Percentiles rank a stretch among this genome's conserved stretches.
Evolutionary conservation across 768 basidiomycete genomes (phyloP).

Genomic region (Suillus subluteus): DNA sequence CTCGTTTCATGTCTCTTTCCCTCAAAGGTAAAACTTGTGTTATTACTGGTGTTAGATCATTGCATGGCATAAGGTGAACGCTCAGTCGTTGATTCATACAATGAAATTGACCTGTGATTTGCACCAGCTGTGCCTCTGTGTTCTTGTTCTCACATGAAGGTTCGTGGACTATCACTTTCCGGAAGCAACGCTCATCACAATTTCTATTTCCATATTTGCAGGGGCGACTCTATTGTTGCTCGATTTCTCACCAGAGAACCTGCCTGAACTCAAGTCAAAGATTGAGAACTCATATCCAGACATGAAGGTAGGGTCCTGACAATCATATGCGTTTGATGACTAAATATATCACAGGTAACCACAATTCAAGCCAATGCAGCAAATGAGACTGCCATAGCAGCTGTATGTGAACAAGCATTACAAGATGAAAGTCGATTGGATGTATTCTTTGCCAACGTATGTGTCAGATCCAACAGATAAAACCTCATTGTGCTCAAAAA

Average conservation of each 20-base stretch:
- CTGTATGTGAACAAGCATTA: slow-evolving; percentile 71
- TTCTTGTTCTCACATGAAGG: slow-evolving; percentile 83
- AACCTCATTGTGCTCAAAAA: background rate
- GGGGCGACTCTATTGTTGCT: slow-evolving; percentile 79
- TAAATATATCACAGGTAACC: slow-evolving; percentile 61
- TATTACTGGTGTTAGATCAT: slow-evolving; percentile 85
- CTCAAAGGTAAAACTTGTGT: slow-evolving; percentile 82
- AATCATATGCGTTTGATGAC: slow-evolving; percentile 2
- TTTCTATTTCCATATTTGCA: slow-evolving; percentile 30
- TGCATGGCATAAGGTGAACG: slow-evolving; percentile 86
- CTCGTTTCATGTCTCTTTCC: too few relatives aligned
- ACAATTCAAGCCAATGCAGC: slow-evolving; percentile 82
- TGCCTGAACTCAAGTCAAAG: slow-evolving; percentile 71
- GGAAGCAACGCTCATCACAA: slow-evolving; percentile 9
- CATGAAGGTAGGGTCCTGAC: slow-evolving; percentile 60
- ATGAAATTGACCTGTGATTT: slow-evolving; percentile 10
- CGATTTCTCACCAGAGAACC: slow-evolving; percentile 67
- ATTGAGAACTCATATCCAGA: slow-evolving; percentile 72
- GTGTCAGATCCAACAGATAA: slow-evolving; percentile 22
- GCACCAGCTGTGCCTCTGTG: slow-evolving; percentile 66
- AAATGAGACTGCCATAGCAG: slow-evolving; percentile 68
- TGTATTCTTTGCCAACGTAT: slow-evolving; percentile 93
- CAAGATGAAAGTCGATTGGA: slow-evolving; percentile 86
- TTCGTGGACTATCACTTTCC: slow-evolving; percentile 26
- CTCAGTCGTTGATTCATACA: slow-evolving; percentile 16